These are phyloP conservation scores for Auxenochlorella pyrenoidosa DNA, from an alignment of 139 green algal species.

Conservation along the genomic window DNA sequence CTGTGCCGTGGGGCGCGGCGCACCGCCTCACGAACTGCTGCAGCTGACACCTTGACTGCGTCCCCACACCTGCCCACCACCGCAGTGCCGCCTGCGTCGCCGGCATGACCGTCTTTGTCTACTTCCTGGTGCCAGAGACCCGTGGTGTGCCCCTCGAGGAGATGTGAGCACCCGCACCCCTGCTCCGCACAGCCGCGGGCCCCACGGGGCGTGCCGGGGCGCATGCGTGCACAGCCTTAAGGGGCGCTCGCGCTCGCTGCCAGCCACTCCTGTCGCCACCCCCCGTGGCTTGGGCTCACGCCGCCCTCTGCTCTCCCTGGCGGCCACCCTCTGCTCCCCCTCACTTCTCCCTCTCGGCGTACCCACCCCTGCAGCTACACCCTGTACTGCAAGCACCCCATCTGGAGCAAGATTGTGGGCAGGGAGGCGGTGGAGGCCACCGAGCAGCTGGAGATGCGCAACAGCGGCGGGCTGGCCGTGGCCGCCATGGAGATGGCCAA, in stretches of 20 bases:
- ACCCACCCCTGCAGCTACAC: constrained; percentile 21
- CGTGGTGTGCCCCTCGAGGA: constrained; percentile 34
- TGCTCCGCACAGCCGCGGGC: neutral
- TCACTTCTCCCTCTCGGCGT: too few species aligned
- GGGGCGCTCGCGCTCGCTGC: too few species aligned
- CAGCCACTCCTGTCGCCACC: too few species aligned
- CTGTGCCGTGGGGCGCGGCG: too few species aligned
- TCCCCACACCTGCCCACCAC: neutral
- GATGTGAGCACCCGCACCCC: neutral
- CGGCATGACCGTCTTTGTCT: constrained; percentile 18
- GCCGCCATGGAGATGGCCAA: neutral
- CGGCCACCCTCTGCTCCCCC: too few species aligned
- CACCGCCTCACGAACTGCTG: neutral
- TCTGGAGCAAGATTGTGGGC: constrained; percentile 16
- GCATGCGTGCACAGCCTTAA: neutral
- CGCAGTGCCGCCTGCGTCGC: neutral
- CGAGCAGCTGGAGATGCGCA: neutral
- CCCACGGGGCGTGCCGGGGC: neutral
- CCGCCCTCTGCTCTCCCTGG: too few species aligned
- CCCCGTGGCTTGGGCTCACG: too few species aligned
- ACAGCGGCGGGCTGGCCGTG: neutral
- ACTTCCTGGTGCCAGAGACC: constrained; percentile 25
- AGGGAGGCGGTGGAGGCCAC: neutral
- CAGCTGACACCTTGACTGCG: neutral
- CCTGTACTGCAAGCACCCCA: constrained; percentile 21